A percentile compares a stretch with the other conserved stretches of the same genome.
Conservation (phyloP, 2,329 filamentous ascomycete species). For the Verticillium zaregamsianum region DNA sequence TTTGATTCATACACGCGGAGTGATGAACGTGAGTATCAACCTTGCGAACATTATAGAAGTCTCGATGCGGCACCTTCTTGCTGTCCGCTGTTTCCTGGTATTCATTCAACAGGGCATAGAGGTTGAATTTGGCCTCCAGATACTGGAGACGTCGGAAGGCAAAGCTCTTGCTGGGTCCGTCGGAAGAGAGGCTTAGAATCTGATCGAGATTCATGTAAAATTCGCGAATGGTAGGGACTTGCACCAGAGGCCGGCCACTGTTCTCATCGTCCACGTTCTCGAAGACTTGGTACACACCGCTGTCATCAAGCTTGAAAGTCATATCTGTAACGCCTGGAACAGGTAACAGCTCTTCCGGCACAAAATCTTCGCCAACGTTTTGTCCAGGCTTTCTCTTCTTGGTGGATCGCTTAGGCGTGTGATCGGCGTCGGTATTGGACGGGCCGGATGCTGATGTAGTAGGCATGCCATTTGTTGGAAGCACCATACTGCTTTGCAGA, state of each 20-base stretch:
- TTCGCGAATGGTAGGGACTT: constrained; percentile 88
- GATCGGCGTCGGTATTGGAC: constrained; percentile 24
- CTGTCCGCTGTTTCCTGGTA: constrained; percentile 98
- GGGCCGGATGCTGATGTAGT: constrained; percentile 8
- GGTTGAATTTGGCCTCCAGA: constrained; percentile 93
- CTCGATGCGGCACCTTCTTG: constrained; percentile 94
- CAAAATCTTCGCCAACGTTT: constrained; percentile 89
- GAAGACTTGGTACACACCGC: constrained; percentile 90
- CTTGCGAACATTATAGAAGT: constrained; percentile 98
- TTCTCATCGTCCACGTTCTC: constrained; percentile 61
- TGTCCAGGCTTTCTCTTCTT: constrained; percentile 79
- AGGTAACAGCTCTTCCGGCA: constrained; percentile 72
- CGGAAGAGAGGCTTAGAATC: constrained; percentile 83
- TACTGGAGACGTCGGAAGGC: constrained; percentile 93
- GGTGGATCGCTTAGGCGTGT: constrained; percentile 37
- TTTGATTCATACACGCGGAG: constrained; percentile 99
- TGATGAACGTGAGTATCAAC: constrained; percentile 99
- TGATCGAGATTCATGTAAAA: constrained; percentile 94
- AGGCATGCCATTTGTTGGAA: constrained; percentile 18
- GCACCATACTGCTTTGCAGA: constrained; percentile 40
- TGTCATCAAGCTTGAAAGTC: constrained; percentile 74
- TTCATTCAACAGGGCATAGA: constrained; percentile 90
- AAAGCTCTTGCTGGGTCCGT: constrained; percentile 95
- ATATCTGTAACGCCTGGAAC: constrained; percentile 67
- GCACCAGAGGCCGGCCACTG: constrained; percentile 65